A percentile compares a stretch with the other conserved stretches of the same genome.
Evolutionary conservation across 148 eudicot species (phyloP).

Genomic region (Polygonum aviculare): DNA sequence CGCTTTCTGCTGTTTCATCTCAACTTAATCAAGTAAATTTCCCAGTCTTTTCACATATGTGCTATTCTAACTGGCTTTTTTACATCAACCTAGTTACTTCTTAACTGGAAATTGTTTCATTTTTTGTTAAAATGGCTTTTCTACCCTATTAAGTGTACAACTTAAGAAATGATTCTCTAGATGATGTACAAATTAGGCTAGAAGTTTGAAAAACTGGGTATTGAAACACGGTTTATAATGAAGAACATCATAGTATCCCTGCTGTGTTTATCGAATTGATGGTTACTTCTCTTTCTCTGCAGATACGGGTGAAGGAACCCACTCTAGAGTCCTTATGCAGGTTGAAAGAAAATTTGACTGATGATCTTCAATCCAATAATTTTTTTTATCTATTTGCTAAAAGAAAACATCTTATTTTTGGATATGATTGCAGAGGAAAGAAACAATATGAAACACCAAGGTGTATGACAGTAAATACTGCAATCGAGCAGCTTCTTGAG

Average conservation of each 20-base stretch:
- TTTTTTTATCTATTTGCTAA: background rate
- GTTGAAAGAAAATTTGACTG: constrained; percentile 28
- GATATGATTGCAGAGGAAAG: constrained; percentile 51
- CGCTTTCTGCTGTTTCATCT: constrained; percentile 4
- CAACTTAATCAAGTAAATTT: background rate
- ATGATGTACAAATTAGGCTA: no score
- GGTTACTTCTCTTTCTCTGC: constrained; percentile 15
- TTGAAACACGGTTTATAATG: background rate
- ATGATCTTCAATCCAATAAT: background rate
- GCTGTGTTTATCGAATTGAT: background rate
- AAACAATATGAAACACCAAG: constrained; percentile 88
- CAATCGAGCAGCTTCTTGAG: constrained; percentile 92
- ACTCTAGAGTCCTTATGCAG: constrained; percentile 85
- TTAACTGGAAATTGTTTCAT: background rate
- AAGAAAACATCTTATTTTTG: background rate
- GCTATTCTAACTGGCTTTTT: background rate
- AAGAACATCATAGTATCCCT: background rate
- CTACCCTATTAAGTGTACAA: no score
- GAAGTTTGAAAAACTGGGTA: background rate
- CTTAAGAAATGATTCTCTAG: no score
- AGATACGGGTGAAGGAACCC: constrained; percentile 96
- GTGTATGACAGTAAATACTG: constrained; percentile 70
- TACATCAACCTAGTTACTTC: background rate
- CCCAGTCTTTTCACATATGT: background rate
- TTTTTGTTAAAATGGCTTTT: background rate